Percentiles rank a stretch among this genome's conserved stretches.
These are phyloP conservation scores for Cryphonectria parasitica DNA, from an alignment of 2,329 filamentous ascomycete genomes.

Conservation along the genomic window DNA sequence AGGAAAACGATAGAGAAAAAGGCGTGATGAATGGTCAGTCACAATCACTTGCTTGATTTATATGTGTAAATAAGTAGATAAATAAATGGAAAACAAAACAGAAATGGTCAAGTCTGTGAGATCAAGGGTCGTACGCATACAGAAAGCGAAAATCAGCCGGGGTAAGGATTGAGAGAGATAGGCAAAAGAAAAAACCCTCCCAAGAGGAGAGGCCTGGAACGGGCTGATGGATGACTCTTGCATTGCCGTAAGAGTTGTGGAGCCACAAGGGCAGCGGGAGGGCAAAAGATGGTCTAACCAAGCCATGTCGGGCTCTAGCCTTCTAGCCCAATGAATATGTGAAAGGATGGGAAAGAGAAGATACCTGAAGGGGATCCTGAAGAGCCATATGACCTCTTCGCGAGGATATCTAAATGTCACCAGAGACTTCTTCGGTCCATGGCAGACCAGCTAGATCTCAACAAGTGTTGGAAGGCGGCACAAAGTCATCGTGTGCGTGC, in stretches of 20 bases:
- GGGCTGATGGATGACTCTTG: slow-evolving; percentile 9
- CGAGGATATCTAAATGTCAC: not conserved
- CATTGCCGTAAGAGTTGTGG: slow-evolving; percentile 13
- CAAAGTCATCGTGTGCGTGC: too few relatives aligned
- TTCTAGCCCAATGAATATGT: not conserved
- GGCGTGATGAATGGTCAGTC: not conserved
- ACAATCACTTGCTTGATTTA: not conserved
- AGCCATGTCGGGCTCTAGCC: not conserved
- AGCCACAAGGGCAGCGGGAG: slow-evolving; percentile 4
- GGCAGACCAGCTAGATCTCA: not conserved
- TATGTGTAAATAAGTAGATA: not conserved
- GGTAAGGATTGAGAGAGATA: not conserved
- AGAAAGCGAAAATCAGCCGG: not conserved
- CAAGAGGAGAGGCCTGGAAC: not conserved
- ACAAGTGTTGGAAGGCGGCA: too few relatives aligned
- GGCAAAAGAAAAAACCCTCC: not conserved
- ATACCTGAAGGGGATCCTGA: not conserved
- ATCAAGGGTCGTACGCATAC: not conserved
- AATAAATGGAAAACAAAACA: not conserved
- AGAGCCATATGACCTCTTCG: not conserved
- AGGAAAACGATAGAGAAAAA: not conserved
- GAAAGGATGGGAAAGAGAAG: not conserved
- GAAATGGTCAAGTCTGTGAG: not conserved
- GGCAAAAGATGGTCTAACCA: not conserved
- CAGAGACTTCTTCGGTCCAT: not conserved